A percentile compares a stretch with the other conserved stretches of the same genome.
These are phyloP conservation scores for Aspergillus udagawae DNA, from an alignment of 2,329 filamentous ascomycete genomes.

Conservation along the genomic window DNA sequence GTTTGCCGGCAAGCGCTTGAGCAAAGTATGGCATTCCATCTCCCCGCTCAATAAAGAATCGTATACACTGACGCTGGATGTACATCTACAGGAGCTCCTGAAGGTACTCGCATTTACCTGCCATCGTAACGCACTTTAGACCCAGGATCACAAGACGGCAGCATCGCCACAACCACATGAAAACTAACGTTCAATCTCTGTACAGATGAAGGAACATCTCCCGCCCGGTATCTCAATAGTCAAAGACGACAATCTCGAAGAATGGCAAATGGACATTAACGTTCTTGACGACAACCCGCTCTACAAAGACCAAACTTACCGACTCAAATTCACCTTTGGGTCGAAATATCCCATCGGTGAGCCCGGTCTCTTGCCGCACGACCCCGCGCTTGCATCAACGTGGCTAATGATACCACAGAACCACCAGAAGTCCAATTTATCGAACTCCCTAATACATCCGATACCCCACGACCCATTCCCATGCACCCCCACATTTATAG, in stretches of 20 bases:
- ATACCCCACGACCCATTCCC: conserved; percentile 61
- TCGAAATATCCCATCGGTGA: conserved; percentile 84
- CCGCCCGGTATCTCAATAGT: conserved; percentile 73
- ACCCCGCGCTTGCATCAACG: background rate
- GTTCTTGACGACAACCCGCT: conserved; percentile 89
- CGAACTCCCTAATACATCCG: conserved; percentile 45
- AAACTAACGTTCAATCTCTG: background rate
- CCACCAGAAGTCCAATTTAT: conserved; percentile 92
- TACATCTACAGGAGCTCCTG: conserved; percentile 45
- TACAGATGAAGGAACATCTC: conserved; percentile 54
- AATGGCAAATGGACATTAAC: conserved; percentile 89
- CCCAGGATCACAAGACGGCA: background rate
- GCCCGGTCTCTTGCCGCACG: conserved; percentile 12
- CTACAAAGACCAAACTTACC: conserved; percentile 74
- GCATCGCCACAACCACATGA: background rate
- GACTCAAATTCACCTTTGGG: conserved; percentile 83
- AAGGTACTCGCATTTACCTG: conserved; percentile 42
- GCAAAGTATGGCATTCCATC: conserved; percentile 37
- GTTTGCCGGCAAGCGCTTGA: conserved; percentile 49
- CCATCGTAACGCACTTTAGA: background rate
- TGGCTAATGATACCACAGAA: conserved; percentile 51
- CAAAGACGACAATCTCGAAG: conserved; percentile 73
- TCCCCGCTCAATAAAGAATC: background rate
- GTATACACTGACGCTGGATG: conserved; percentile 19
- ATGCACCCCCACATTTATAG: conserved; percentile 98